Evolutionary conservation across 1,139 yeast genomes (phyloP), one percentile per base, ranked within the genome.

Genomic region (Geotrichum cucujoidarum): DNA sequence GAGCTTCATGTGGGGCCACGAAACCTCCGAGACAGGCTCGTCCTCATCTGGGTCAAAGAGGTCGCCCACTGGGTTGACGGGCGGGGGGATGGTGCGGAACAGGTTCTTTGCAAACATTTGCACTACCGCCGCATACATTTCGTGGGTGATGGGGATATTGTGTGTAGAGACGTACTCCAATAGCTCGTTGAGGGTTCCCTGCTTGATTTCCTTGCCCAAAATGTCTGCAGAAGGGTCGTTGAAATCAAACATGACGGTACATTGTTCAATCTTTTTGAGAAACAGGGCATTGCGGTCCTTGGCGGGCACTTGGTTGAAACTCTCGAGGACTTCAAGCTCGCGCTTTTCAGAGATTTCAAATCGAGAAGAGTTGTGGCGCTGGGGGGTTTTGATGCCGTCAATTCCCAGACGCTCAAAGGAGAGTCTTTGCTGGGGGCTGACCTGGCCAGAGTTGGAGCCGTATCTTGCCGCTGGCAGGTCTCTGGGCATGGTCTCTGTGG

Each of bases 1-100:
- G 35, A 92, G 78, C 68, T 88, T 95, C 97, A 94, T 92, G 66
- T 92, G 99, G 3, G 98, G 96, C 99, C 99, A 92, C 7, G 97
- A 92, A 54, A 92, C 80, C 64, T 94, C 98, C 61, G 82, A 81
- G 36, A 92, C 95, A 1, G 97, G 97, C 68, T 92, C 99, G 69
- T 92, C 98, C 70, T 92, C 99, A 70, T 92, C 98, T 0, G 99
- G 98, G 61, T 94, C 98, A 66, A 78, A 94, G 30, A 92, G 77
- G 55, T 94, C 98, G 33, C 98, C 98, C 38, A 90, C 78, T 4
- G 97, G 98, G 64, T 94, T 94, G 40, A 90, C 96, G 1, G 97
- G 97, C 1, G 99, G 98, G 2, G 98, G 97, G 39, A 94, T 88
- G 30, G 97, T 96, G 62, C 99, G 79, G 67, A 92, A 90, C 49